Base-by-base conservation (phyloP, 768 basidiomycete genomes). In the Flagelloscypha sp. region DNA sequence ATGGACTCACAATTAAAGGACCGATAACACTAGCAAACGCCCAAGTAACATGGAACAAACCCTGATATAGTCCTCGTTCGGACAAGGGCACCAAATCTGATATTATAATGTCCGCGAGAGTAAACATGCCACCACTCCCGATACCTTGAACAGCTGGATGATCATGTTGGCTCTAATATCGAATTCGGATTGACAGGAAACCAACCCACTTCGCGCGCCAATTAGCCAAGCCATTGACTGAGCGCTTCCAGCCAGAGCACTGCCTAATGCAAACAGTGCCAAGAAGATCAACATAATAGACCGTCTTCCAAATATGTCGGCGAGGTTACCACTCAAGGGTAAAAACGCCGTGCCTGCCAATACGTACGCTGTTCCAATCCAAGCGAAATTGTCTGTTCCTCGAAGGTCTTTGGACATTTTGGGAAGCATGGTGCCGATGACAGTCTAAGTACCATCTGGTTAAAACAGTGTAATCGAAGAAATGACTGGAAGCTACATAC, bases 61-160 rank as follows among this genome's bases (percentile, higher is more conserved):
- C 57, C 2, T 53, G 43, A 22, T 58, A 65, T 5, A 47, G 20
- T 6, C 66, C 67, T 5, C 67, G 59, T 37, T 66, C 61, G 13
- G 52, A 46, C 7, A 69, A 55, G 10, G 67, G 55, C 5, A 68
- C 59, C 6, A 69, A 47, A 45, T 69, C 67, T n/a, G 61, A 56
- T 2, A 64, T 41, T 30, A 68, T 48, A 39, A 68, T 63, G 27
- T 63, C 57, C 4, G 58, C 49, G 27, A 61, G 47, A 6, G 53
- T 45, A 7, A 56, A 37, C 22, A 63, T 57, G 6, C 59, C 59
- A 5, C 63, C 63, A 6, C 56, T 53, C 1, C 60, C 60, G 25
- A 62, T 35, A 23, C 60, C 60, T 46, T 62, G 60, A 21, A 61
- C 31, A 44, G 50, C 37, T 22, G 68, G 54, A 0, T 59, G 64